These are phyloP conservation scores for Chalaropsis ovoidea DNA, from an alignment of 2,329 filamentous ascomycete species.

Conservation along the genomic window DNA sequence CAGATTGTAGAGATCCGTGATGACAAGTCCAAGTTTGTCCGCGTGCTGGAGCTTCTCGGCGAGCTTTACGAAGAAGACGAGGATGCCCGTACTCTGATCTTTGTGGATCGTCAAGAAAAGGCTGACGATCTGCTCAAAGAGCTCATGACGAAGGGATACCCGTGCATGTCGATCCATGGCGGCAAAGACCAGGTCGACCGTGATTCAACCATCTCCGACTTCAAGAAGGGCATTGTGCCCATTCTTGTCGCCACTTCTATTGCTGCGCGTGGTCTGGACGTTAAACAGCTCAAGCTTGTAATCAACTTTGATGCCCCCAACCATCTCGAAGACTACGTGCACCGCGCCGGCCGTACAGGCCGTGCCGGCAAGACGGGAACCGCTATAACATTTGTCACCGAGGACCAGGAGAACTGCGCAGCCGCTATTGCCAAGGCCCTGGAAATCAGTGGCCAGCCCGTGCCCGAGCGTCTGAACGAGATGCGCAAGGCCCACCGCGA, in stretches of 20 bases:
- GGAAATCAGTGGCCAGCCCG: slow-evolving; percentile 77
- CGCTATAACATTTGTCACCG: slow-evolving; percentile 86
- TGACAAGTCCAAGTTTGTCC: slow-evolving; percentile 72
- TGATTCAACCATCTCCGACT: slow-evolving; percentile 84
- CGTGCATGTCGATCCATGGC: slow-evolving; percentile 86
- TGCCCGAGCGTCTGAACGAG: slow-evolving; percentile 59
- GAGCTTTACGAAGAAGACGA: slow-evolving; percentile 79
- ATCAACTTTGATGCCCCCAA: slow-evolving; percentile 93
- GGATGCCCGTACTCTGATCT: slow-evolving; percentile 80
- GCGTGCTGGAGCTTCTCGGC: slow-evolving; percentile 75
- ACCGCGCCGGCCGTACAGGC: slow-evolving; percentile 85
- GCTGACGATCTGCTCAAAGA: slow-evolving; percentile 71
- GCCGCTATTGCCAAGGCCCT: slow-evolving; percentile 81
- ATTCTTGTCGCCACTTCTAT: slow-evolving; percentile 92
- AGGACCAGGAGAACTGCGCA: slow-evolving; percentile 83
- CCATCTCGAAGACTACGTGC: slow-evolving; percentile 92
- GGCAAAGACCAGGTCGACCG: slow-evolving; percentile 90
- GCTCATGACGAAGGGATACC: slow-evolving; percentile 73
- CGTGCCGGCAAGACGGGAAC: slow-evolving; percentile 90
- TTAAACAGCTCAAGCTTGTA: slow-evolving; percentile 90
- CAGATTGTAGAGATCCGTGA: slow-evolving; percentile 83
- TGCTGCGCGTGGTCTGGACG: slow-evolving; percentile 86
- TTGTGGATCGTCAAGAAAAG: slow-evolving; percentile 85
- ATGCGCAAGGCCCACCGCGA: slow-evolving; percentile 67
- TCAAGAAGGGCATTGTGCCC: slow-evolving; percentile 82